Base-by-base conservation (phyloP, 306 rosid genomes). In the Hippophae tibetana region DNA sequence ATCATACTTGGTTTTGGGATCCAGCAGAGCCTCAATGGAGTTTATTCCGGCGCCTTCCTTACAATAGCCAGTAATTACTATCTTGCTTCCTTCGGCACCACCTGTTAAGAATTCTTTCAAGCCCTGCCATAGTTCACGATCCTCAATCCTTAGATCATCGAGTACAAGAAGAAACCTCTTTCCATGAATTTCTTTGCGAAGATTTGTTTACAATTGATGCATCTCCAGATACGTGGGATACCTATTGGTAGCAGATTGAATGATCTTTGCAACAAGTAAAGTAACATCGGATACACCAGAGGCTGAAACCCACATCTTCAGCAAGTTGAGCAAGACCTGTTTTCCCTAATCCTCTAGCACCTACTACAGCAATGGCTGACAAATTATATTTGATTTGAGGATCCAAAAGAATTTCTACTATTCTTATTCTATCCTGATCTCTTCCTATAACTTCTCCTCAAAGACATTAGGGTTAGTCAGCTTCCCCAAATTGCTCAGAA, bases 121-220 rank as follows among this genome's bases (percentile, higher is more conserved):
- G 11, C 8, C 11, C 49, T 7, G 49, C 76, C 76, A 72, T 5
- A 26, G 8, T 0, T 1, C 9, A 9, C 2, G 5, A 49, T 54
- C 14, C 9, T 72, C 76, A 18, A 65, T 72, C 76, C 72, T 65
- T 9, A 65, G 63, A 59, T 72, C 76, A 46, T 72, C 76, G 0
- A 72, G 62, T 13, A 72, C 57, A 1, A 65, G 71, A 48, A 72
- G 43, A 43, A 47, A 72, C 8, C n/a, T 65, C 26, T 60, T 72
- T 3, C 6, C 63, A 1, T 48, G 31, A 54, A 65, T 43, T 51
- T 46, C 3, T 7, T 42, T 42, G 9, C 48, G 51, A 2, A 72
- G 71, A 9, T 46, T 25, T 8, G 8, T 48, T n/a, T 25, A 41
- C 57, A 60, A 5, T 64, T 9, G 49, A 3, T 7, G 58, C 71